phyloP scores from a whole-genome alignment of 805 yeast species.

The Starmerella stigmatis region DNA sequence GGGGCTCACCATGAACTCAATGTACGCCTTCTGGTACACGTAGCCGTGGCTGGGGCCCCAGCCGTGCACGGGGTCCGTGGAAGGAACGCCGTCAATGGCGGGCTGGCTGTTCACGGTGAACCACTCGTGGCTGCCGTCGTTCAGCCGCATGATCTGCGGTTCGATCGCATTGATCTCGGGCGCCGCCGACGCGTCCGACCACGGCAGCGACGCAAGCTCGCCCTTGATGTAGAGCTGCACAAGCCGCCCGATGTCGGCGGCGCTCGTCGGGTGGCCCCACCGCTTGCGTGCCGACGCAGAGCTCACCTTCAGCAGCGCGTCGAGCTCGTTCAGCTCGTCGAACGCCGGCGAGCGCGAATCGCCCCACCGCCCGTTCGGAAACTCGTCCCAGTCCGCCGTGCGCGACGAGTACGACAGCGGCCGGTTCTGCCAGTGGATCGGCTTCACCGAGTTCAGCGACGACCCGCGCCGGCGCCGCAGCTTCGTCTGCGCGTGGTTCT shows the following conservation, averaged over 20 bases:
- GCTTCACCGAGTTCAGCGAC: slow-evolving; percentile 45
- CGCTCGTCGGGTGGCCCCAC: slow-evolving; percentile 72
- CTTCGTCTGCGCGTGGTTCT: slow-evolving; percentile 23
- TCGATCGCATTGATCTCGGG: slow-evolving; percentile 60
- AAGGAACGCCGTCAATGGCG: slow-evolving; percentile 67
- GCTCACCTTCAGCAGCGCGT: slow-evolving; percentile 65
- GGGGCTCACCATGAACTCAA: slow-evolving; percentile 73
- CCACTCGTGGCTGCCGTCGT: slow-evolving; percentile 45
- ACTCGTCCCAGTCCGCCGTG: slow-evolving; percentile 94
- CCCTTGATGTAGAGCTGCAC: slow-evolving; percentile 65
- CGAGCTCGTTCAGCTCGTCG: slow-evolving; percentile 77
- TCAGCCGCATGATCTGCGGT: slow-evolving; percentile 50
- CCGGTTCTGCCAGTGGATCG: slow-evolving; percentile 93
- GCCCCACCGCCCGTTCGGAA: slow-evolving; percentile 98
- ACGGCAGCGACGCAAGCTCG: slow-evolving; percentile 65
- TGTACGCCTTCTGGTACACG: slow-evolving; percentile 87
- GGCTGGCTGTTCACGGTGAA: slow-evolving; percentile 91
- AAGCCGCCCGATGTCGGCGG: slow-evolving; percentile 51
- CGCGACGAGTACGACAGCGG: slow-evolving; percentile 80
- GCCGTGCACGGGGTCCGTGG: slow-evolving; percentile 63
- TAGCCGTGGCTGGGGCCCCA: slow-evolving; percentile 95
- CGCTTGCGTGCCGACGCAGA: slow-evolving; percentile 67
- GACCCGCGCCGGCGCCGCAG: slow-evolving; percentile 37
- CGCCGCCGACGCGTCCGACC: slow-evolving; percentile 88
- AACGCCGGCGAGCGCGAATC: slow-evolving; percentile 96